phyloP scores from a whole-genome alignment of 106 monocot species.

The Platanthera guangdongensis region DNA sequence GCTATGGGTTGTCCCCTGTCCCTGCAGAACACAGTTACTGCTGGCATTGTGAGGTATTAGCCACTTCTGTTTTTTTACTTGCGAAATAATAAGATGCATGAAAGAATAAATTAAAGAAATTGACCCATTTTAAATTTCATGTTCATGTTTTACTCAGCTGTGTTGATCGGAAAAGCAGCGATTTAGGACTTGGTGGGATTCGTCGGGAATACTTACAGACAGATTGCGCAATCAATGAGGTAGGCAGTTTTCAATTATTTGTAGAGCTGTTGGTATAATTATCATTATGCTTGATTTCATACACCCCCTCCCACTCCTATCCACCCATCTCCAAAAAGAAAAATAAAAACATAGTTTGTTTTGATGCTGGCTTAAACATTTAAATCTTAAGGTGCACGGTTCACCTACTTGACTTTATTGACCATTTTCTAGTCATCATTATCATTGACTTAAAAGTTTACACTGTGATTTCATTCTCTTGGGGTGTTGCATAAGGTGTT shows the following conservation, averaged over 20 bases:
- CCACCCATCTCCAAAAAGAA: not conserved
- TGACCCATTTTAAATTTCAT: not conserved
- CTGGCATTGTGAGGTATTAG: constrained; percentile 87
- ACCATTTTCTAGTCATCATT: not conserved
- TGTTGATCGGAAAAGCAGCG: constrained; percentile 87
- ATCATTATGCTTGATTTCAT: not conserved
- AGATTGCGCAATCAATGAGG: constrained; percentile 93
- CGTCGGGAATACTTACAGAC: constrained; percentile 77
- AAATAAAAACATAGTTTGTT: not conserved
- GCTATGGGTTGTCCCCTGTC: constrained; percentile 82
- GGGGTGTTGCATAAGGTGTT: not conserved
- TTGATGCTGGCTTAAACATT: not conserved
- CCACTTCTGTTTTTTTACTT: no score
- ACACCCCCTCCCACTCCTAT: not conserved
- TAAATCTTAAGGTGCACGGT: not conserved
- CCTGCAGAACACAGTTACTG: constrained; percentile 83
- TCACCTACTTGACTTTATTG: not conserved
- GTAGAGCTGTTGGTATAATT: not conserved
- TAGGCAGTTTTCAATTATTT: not conserved
- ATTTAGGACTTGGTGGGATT: constrained; percentile 77
- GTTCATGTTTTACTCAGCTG: constrained; percentile 39
- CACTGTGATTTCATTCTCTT: not conserved
- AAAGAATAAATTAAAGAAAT: not conserved
- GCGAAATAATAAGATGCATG: not conserved
- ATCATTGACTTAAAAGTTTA: not conserved